phyloP scores from a whole-genome alignment of 257 asterid species.

The Leptodermis oblonga region DNA sequence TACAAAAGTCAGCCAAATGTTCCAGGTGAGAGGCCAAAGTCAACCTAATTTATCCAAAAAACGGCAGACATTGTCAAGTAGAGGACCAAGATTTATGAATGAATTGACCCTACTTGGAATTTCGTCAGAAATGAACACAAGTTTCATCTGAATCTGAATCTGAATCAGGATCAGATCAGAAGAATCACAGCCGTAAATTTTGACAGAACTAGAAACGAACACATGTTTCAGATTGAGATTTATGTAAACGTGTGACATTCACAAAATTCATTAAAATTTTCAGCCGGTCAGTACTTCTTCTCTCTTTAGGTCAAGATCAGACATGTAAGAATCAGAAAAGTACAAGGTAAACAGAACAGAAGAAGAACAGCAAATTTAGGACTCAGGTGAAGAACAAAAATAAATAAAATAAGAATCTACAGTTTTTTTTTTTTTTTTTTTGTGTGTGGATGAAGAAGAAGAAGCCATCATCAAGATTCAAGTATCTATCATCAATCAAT shows the following conservation, averaged over 20 bases:
- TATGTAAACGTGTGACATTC: background rate
- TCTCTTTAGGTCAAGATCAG: conserved; percentile 26
- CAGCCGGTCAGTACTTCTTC: conserved; percentile 29
- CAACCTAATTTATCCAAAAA: background rate
- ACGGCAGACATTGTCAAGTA: background rate
- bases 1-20: conserved; percentile 2
- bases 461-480: too few species aligned
- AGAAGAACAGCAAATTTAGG: conserved; percentile 8
- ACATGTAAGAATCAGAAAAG: conserved; percentile 5
- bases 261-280: conserved; percentile 7
- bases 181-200: background rate
- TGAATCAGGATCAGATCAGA: background rate
- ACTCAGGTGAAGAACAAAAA: background rate
- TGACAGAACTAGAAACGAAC: background rate
- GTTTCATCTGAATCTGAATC: background rate
- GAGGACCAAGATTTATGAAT: background rate
- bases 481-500: conserved; percentile 19
- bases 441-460: too few species aligned
- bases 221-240: background rate
- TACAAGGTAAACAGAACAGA: conserved; percentile 20
- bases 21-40: background rate
- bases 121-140: background rate
- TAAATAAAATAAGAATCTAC: conserved; percentile 18
- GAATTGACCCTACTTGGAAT: background rate
- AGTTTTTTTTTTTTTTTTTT: too few species aligned